Evolutionary conservation across 768 basidiomycete species (phyloP).

Genomic region (Phaffia australis): DNA sequence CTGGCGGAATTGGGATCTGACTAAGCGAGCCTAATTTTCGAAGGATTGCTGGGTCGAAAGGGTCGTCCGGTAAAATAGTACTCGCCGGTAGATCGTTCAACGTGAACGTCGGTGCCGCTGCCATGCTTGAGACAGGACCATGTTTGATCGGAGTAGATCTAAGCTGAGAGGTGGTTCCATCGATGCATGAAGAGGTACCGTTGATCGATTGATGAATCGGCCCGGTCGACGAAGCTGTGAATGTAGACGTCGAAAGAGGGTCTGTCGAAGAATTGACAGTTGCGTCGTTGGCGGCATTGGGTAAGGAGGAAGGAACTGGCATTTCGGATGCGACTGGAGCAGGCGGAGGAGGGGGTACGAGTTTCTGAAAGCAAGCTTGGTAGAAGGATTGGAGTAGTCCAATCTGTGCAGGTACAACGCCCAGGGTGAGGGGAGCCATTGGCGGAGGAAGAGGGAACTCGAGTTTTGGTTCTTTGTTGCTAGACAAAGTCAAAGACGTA

Average conservation of each 20-base stretch:
- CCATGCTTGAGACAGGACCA: not conserved
- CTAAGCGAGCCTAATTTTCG: slow-evolving; percentile 10
- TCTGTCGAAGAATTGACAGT: not conserved
- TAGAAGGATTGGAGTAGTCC: slow-evolving; percentile 73
- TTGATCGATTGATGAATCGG: no score
- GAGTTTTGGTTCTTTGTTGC: slow-evolving; percentile 44
- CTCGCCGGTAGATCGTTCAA: not conserved
- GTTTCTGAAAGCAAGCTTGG: slow-evolving; percentile 27
- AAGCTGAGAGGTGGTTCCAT: not conserved
- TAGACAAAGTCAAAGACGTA: not conserved
- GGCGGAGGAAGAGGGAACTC: slow-evolving; percentile 70
- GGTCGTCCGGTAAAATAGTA: slow-evolving; percentile 16
- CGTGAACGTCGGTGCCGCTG: not conserved
- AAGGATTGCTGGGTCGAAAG: slow-evolving; percentile 17
- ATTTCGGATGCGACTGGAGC: not conserved
- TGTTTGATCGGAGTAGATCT: not conserved
- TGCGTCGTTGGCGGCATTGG: not conserved
- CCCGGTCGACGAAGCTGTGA: no score
- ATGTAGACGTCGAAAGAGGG: not conserved
- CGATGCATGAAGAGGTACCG: not conserved
- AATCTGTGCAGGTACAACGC: slow-evolving; percentile 64
- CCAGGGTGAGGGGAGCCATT: slow-evolving; percentile 59
- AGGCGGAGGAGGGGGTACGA: slow-evolving; percentile 1
- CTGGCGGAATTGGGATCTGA: slow-evolving; percentile 7
- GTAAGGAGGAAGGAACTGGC: not conserved